phyloP scores from a whole-genome alignment of 352 stramenopile species.

The Phytophthora brassicae region DNA sequence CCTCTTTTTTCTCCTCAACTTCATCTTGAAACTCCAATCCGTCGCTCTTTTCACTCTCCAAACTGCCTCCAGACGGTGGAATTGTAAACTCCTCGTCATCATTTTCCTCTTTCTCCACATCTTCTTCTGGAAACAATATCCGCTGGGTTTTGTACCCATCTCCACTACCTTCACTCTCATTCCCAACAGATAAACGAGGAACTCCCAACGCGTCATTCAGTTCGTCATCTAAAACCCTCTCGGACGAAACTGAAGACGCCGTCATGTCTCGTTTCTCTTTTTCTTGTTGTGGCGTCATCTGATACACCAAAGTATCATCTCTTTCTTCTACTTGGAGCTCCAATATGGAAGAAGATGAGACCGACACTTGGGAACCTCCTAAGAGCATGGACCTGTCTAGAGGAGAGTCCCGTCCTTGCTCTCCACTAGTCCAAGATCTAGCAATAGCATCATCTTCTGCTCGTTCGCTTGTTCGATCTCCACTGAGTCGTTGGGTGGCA shows the following conservation, averaged over 20 bases:
- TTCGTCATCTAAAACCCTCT: conserved; percentile 47
- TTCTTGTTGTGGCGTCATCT: conserved; percentile 19
- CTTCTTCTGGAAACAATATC: conserved; percentile 19
- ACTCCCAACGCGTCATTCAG: conserved; percentile 62
- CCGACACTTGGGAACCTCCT: conserved; percentile 41
- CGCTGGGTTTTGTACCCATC: conserved; percentile 10
- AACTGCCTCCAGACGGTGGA: too few relatives aligned
- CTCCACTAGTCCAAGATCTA: background rate
- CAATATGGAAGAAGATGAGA: conserved; percentile 9
- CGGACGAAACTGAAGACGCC: conserved; percentile 33
- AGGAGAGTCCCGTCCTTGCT: conserved; percentile 26
- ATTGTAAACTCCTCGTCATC: background rate
- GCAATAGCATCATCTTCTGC: background rate
- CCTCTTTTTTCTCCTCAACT: conserved; percentile 30
- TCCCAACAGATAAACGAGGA: background rate
- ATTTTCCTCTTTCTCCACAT: background rate
- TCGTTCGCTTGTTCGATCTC: conserved; percentile 26
- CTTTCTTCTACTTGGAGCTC: background rate
- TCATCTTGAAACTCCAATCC: conserved; percentile 13
- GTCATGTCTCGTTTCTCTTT: conserved; percentile 7
- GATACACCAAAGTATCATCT: conserved; percentile 2
- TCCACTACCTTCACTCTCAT: background rate
- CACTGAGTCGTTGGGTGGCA: conserved; percentile 10
- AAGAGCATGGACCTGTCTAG: conserved; percentile 63
- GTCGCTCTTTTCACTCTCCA: conserved; percentile 4